phyloP scores from a whole-genome alignment of 2,329 filamentous ascomycete species.

The Curvularia verruculosa region DNA sequence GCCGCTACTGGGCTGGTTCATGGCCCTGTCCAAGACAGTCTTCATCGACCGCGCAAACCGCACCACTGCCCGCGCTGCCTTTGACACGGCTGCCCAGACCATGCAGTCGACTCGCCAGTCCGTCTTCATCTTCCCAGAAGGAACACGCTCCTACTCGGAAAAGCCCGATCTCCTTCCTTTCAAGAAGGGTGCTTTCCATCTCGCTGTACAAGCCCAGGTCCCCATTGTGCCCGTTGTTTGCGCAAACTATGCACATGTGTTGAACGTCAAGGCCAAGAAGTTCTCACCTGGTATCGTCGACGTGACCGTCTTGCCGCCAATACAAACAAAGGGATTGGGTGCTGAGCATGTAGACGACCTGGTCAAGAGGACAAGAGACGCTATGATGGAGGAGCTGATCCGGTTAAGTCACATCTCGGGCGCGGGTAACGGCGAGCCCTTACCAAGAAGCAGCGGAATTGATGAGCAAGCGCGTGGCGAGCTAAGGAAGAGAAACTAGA shows the following conservation, averaged over 20 bases:
- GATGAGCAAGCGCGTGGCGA: slow-evolving; percentile 25
- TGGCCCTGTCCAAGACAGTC: slow-evolving; percentile 79
- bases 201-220: slow-evolving; percentile 91
- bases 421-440: slow-evolving; percentile 32
- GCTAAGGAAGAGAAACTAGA: slow-evolving; percentile 35
- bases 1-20: slow-evolving; percentile 95
- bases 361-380: slow-evolving; percentile 39
- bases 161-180: slow-evolving; percentile 87
- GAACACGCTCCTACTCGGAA: slow-evolving; percentile 86
- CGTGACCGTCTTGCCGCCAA: slow-evolving; percentile 48
- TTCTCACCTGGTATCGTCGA: slow-evolving; percentile 62
- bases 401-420: slow-evolving; percentile 39
- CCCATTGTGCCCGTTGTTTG: slow-evolving; percentile 80
- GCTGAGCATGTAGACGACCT: slow-evolving; percentile 45
- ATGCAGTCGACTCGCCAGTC: slow-evolving; percentile 71
- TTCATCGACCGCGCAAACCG: slow-evolving; percentile 94
- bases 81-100: slow-evolving; percentile 79
- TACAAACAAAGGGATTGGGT: slow-evolving; percentile 44
- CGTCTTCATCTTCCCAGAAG: slow-evolving; percentile 90
- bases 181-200: slow-evolving; percentile 98
- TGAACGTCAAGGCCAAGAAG: slow-evolving; percentile 53
- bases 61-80: slow-evolving; percentile 80
- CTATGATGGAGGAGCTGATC: slow-evolving; percentile 47
- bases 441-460: slow-evolving; percentile 31
- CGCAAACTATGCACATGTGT: slow-evolving; percentile 58